These are phyloP conservation scores for Phytophthora macrochlamydospora DNA, from an alignment of 352 stramenopile species.

Conservation along the genomic window DNA sequence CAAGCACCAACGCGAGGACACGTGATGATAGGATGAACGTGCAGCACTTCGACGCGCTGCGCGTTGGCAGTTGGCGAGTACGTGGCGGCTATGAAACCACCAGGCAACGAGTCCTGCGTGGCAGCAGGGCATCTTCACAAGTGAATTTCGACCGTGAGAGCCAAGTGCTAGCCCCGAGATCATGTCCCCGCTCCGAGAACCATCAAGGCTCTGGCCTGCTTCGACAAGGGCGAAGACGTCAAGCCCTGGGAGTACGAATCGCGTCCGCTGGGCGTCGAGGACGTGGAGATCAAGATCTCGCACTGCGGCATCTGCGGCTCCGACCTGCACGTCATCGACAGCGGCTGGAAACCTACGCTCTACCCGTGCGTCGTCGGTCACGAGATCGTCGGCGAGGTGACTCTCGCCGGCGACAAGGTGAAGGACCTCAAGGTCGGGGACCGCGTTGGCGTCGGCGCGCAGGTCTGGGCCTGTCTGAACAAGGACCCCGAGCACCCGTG, in stretches of 20 bases:
- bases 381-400: slow-evolving; percentile 63
- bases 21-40: too few species aligned
- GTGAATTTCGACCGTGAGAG: neutral
- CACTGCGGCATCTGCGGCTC: slow-evolving; percentile 59
- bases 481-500: slow-evolving; percentile 57
- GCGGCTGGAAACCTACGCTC: slow-evolving; percentile 43
- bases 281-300: slow-evolving; percentile 67
- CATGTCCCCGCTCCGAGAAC: slow-evolving; percentile 38
- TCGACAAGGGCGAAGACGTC: slow-evolving; percentile 34
- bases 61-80: too few species aligned
- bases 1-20: too few species aligned
- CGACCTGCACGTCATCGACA: slow-evolving; percentile 58
- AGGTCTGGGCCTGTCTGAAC: slow-evolving; percentile 66
- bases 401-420: slow-evolving; percentile 44
- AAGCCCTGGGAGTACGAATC: slow-evolving; percentile 52
- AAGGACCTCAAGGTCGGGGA: slow-evolving; percentile 73
- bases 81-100: too few species aligned
- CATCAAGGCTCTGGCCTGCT: slow-evolving; percentile 50
- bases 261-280: slow-evolving; percentile 44
- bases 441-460: slow-evolving; percentile 76
- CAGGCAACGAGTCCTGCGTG: slow-evolving; percentile 11
- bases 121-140: neutral
- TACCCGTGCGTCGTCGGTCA: slow-evolving; percentile 59
- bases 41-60: too few species aligned
- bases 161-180: slow-evolving; percentile 4